Conservation (phyloP, 805 yeast genomes). For the Cyberlindnera subsufficiens region DNA sequence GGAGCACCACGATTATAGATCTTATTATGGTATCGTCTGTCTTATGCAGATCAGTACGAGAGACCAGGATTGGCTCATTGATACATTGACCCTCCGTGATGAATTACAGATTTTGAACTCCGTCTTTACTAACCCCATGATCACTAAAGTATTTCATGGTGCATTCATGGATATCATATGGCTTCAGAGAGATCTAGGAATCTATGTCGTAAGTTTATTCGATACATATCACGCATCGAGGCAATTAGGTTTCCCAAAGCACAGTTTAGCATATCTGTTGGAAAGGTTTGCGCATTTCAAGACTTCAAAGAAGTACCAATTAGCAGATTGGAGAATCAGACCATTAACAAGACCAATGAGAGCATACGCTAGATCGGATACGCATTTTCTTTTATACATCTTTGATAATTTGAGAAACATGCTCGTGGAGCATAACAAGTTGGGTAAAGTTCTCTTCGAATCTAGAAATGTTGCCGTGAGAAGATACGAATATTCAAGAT, state of each 20-base stretch:
- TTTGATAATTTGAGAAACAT: slow-evolving; percentile 67
- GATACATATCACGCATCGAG: slow-evolving; percentile 91
- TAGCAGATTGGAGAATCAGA: slow-evolving; percentile 94
- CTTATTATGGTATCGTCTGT: slow-evolving; percentile 87
- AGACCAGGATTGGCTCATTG: slow-evolving; percentile 80
- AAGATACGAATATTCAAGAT: slow-evolving; percentile 76
- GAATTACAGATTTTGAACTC: slow-evolving; percentile 61
- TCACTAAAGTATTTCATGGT: slow-evolving; percentile 90
- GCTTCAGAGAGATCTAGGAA: slow-evolving; percentile 93
- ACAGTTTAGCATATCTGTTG: slow-evolving; percentile 77
- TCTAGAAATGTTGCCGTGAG: slow-evolving; percentile 76
- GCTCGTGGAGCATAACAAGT: slow-evolving; percentile 43
- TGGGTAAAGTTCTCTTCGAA: slow-evolving; percentile 61
- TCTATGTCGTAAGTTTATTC: slow-evolving; percentile 82
- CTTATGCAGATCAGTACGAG: slow-evolving; percentile 88
- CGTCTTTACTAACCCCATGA: slow-evolving; percentile 74
- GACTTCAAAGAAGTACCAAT: slow-evolving; percentile 90
- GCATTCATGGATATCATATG: slow-evolving; percentile 95
- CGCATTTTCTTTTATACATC: slow-evolving; percentile 82
- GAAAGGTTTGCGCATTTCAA: slow-evolving; percentile 77
- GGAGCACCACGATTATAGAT: slow-evolving; percentile 91
- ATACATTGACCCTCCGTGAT: slow-evolving; percentile 73
- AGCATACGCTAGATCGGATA: slow-evolving; percentile 89
- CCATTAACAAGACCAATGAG: slow-evolving; percentile 74
- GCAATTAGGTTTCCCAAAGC: slow-evolving; percentile 71